Conservation (phyloP, 177 flowering plant genomes). For the Vitis hybrid region DNA sequence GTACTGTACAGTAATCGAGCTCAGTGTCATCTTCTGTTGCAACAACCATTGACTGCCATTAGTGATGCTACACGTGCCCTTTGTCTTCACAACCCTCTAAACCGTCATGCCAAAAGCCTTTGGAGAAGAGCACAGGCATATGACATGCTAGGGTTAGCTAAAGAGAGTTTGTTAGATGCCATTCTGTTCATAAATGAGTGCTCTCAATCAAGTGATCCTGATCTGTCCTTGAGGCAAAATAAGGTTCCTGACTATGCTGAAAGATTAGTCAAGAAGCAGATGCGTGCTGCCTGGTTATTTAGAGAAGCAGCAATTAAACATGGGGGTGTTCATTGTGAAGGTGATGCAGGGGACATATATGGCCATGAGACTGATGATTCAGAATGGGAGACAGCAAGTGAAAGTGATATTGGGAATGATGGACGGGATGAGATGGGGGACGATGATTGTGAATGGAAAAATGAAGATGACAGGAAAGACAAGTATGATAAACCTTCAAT, state of each 20-base stretch:
- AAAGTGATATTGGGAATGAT: conserved; percentile 90
- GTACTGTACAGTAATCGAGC: conserved; percentile 93
- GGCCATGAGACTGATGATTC: conserved; percentile 88
- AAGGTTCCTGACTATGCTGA: conserved; percentile 96
- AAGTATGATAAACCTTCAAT: conserved; percentile 56
- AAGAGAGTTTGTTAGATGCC: conserved; percentile 96
- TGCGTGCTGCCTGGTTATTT: conserved; percentile 98
- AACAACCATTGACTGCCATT: conserved; percentile 89
- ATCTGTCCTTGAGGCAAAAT: conserved; percentile 75
- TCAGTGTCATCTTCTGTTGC: conserved; percentile 89
- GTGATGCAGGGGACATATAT: conserved; percentile 59
- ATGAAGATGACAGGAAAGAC: conserved; percentile 61
- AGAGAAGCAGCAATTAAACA: conserved; percentile 88
- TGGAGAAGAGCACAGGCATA: conserved; percentile 99
- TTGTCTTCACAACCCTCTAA: conserved; percentile 87
- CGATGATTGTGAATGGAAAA: conserved; percentile 71
- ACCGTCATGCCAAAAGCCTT: conserved; percentile 94
- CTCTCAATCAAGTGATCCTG: conserved; percentile 90
- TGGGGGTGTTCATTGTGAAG: conserved; percentile 80
- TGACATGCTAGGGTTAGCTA: conserved; percentile 94
- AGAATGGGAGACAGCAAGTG: conserved; percentile 99
- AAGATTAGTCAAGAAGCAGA: conserved; percentile 89
- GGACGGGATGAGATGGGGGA: conserved; percentile 66
- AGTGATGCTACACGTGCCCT: conserved; percentile 96
- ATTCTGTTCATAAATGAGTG: conserved; percentile 93